Evolutionary conservation across 768 basidiomycete genomes (phyloP), one percentile per base, ranked within the genome.

Genomic region (Naganishia onofrii): DNA sequence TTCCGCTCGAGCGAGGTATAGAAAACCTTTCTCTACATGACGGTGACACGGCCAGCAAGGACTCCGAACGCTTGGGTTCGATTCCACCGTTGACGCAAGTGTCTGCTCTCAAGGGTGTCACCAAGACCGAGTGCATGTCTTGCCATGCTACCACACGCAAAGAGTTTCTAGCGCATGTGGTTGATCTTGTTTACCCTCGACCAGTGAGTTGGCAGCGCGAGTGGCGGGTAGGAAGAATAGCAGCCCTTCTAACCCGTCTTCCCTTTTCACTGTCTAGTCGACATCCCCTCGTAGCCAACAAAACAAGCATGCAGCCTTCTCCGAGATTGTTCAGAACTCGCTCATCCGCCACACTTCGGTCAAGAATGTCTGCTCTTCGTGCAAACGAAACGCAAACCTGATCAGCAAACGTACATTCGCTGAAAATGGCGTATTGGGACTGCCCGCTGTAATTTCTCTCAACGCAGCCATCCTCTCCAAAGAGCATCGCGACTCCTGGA

Each of bases 131-230:
- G 1, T 98, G 96, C 79, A 79, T 84, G 73, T 86, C 83, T 72
- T 98, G 96, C 81, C 87, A 88, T 68, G 84, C 85, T 6, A 83
- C 87, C 17, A 83, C 87, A 64, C 87, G 87, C 73, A 91, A 95
- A 78, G 88, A 90, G 65, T 87, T 88, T 68, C 84, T 89, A 80
- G 87, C 90, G 1, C 92, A 95, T 77, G 85, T 93, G 6, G 81
- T 96, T 21, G 96, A 98, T 77, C 79, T 98, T 78, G 81, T 87
- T 13, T 97, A 98, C 79, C 92, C 93, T 5, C 86, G 89, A 56
- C 91, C 88, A 82, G 93, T 63, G 38, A 63, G 60, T 63, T 28
- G 23, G n/a, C 48, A 42, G 8, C 15, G 48, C 5, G n/a, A 6
- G 21, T 51, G 93, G 38, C 36, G 83, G 75, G 12, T 71, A 7